Base-by-base conservation (phyloP, 371 early-diverging fungal species). In the Lichtheimia corymbifera region DNA sequence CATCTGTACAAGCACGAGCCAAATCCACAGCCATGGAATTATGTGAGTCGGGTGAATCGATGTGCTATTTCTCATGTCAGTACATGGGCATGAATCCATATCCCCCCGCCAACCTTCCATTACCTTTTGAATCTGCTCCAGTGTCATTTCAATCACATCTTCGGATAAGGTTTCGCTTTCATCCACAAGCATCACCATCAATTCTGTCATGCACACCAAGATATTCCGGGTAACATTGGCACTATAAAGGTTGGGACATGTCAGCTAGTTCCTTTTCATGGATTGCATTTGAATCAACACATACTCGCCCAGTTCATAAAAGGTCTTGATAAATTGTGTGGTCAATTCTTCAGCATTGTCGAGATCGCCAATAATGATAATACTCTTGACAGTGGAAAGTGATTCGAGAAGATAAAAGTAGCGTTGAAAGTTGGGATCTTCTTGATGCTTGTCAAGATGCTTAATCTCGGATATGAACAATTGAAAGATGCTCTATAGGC, bases 351-450 rank as follows among this genome's bases (percentile, higher is more conserved):
- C 73, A 1, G 76, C 43, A 61, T 73, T 59, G 9, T 65, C 66
- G 4, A 79, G 53, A 55, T 79, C 79, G 11, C 62, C 68, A 14
- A 95, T 80, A 35, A 97, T 74, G 3, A 92, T 79, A 50, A 94
- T 85, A 45, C 88, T 90, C 68, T 91, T 94, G 40, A 95, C 92
- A 1, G 86, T 90, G 0, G 94, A 86, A 27, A 97, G 81, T 54
- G 89, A 91, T 64, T 94, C 94, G 44, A 98, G 83, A 14, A 96
- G 83, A 61, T 95, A 93, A 61, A 86, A 91, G 59, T 92, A 86
- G 53, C 83, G 74, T 30, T 76, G 72, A 64, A 87, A 93, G 67
- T 90, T 87, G 17, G 88, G 77, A 50, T 83, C 70, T n/a, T 67
- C 61, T 28, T 77, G 64, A 6, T 78, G 58, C 53, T 88, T 78